These are phyloP conservation scores for Penicillium sp. DNA, from an alignment of 2,329 filamentous ascomycete genomes.

Conservation along the genomic window DNA sequence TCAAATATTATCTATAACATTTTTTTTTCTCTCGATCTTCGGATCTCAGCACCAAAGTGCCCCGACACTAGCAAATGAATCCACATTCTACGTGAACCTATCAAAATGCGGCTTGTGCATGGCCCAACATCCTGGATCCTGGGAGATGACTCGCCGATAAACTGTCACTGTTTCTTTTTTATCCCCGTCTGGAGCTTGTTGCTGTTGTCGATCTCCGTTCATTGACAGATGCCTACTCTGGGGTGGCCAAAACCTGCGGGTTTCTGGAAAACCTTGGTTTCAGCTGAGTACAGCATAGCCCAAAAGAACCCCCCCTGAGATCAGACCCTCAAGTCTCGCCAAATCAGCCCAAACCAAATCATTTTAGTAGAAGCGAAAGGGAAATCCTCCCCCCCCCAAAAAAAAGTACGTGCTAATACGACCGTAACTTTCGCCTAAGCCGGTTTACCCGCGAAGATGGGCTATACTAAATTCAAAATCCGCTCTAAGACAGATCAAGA, in stretches of 20 bases:
- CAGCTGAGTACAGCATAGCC: conserved; percentile 8
- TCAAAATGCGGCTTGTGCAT: conserved; percentile 20
- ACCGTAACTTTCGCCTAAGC: not conserved
- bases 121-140: conserved; percentile 26
- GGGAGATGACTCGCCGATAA: conserved; percentile 22
- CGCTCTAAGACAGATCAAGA: conserved; percentile 19
- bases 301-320: conserved; percentile 16
- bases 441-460: not conserved
- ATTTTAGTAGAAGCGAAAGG: not conserved
- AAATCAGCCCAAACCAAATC: conserved; percentile 1
- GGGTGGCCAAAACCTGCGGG: conserved; percentile 1
- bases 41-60: conserved; percentile 22
- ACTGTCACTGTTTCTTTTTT: conserved; percentile 1
- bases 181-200: not conserved
- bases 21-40: conserved; percentile 15
- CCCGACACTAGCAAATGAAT: conserved; percentile 16
- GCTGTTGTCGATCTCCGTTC: conserved; percentile 8
- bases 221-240: conserved; percentile 12
- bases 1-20: not conserved
- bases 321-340: conserved; percentile 18
- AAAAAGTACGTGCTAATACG: not conserved
- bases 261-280: not conserved
- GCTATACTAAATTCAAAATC: not conserved
- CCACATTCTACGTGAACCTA: conserved; percentile 15
- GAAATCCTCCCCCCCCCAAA: too few species aligned